Conservation (phyloP, 1,284 basidiomycete species). For the Inonotus hispidus region DNA sequence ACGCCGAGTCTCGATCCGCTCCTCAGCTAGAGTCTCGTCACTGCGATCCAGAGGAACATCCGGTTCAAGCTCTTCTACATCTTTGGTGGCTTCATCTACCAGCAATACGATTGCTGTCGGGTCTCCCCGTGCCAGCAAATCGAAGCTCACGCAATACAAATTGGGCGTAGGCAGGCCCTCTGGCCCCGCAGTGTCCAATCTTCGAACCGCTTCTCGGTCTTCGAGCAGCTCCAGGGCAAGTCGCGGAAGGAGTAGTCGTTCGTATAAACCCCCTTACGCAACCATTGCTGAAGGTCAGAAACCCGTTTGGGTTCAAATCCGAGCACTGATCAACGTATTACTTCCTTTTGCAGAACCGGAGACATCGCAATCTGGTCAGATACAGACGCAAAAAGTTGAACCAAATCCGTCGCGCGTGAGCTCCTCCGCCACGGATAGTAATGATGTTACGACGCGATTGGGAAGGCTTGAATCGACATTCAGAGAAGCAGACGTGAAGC, state of each 20-base stretch:
- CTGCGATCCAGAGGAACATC: conserved; percentile 13
- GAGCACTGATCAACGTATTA: neutral
- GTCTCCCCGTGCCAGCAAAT: conserved; percentile 50
- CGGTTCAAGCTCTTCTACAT: conserved; percentile 13
- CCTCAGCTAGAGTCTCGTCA: conserved; percentile 13
- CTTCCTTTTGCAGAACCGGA: conserved; percentile 4
- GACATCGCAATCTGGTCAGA: neutral
- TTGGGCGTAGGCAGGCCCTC: conserved; percentile 69
- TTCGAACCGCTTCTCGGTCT: conserved; percentile 57
- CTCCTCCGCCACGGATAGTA: neutral
- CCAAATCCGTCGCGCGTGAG: neutral
- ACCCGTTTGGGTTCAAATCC: neutral
- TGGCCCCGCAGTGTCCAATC: conserved; percentile 54
- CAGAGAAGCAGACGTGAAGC: conserved; percentile 9
- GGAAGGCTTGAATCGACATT: conserved; percentile 9
- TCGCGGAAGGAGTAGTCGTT: conserved; percentile 45
- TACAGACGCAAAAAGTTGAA: neutral
- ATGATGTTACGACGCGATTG: conserved; percentile 9
- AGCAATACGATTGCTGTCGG: conserved; percentile 16
- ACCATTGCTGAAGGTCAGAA: conserved; percentile 49
- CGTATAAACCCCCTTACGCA: conserved; percentile 44
- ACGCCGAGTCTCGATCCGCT: conserved; percentile 16
- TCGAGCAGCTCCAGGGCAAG: conserved; percentile 43
- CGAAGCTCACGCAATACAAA: conserved; percentile 60
- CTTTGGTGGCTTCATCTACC: neutral